Percentiles rank a stretch among this genome's conserved stretches.
Conservation (phyloP, 805 yeast genomes). For the Cyberlindnera americana region DNA sequence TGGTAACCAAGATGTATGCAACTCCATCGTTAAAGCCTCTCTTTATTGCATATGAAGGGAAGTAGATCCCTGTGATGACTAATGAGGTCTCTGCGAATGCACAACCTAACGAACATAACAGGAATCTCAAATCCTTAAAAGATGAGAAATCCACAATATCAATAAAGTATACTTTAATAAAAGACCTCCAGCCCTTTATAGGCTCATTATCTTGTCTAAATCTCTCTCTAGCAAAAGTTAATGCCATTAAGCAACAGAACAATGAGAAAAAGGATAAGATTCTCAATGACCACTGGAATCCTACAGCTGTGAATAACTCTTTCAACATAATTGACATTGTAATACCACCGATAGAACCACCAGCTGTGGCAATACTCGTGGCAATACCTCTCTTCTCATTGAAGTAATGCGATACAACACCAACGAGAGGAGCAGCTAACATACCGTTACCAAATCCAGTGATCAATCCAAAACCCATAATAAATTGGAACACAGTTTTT, state of each 20-base stretch:
- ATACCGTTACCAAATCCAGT: conserved; percentile 60
- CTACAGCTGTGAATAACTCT: conserved; percentile 40
- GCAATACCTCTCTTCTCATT: conserved; percentile 52
- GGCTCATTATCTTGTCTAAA: conserved; percentile 12
- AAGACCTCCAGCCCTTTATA: background rate
- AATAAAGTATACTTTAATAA: background rate
- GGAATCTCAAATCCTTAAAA: conserved; percentile 41
- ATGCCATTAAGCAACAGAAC: conserved; percentile 31
- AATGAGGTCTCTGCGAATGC: conserved; percentile 44
- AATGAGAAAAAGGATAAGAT: conserved; percentile 43
- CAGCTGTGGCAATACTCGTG: conserved; percentile 42
- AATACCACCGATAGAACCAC: conserved; percentile 53
- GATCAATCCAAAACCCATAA: conserved; percentile 49
- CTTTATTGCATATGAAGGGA: conserved; percentile 42
- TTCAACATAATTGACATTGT: conserved; percentile 50
- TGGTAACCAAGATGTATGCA: conserved; percentile 39
- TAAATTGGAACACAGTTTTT: conserved; percentile 51
- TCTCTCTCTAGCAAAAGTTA: conserved; percentile 39
- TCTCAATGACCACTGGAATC: conserved; percentile 56
- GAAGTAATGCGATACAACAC: conserved; percentile 65
- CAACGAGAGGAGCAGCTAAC: conserved; percentile 52
- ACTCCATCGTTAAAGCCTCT: conserved; percentile 26
- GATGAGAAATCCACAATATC: conserved; percentile 30
- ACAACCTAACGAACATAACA: conserved; percentile 39
- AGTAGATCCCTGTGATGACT: conserved; percentile 42